phyloP scores from a whole-genome alignment of 371 early-diverging fungal genomes.

The Saksenaea vasiformis region DNA sequence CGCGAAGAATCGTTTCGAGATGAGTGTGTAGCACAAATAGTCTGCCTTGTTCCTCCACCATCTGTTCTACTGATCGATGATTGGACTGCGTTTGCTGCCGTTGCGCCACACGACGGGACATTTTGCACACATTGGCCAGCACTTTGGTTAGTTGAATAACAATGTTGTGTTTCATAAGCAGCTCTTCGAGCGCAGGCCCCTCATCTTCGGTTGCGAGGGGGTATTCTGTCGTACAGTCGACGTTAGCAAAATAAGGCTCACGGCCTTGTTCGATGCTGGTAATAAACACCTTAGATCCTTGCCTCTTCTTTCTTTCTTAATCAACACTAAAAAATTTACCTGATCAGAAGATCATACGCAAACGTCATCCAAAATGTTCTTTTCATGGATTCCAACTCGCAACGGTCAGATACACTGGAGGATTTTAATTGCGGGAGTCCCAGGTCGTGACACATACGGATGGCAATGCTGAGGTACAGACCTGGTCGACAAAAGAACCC shows the following conservation, averaged over 20 bases:
- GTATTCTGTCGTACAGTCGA: slow-evolving; percentile 41
- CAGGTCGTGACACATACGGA: slow-evolving; percentile 76
- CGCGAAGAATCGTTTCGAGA: slow-evolving; percentile 48
- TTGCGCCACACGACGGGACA: slow-evolving; percentile 25
- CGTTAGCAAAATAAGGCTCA: slow-evolving; percentile 27
- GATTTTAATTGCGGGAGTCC: slow-evolving; percentile 50
- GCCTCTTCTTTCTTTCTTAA: not conserved
- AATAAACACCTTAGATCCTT: not conserved
- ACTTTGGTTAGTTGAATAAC: slow-evolving; percentile 41
- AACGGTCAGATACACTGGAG: slow-evolving; percentile 31
- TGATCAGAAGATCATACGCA: slow-evolving; percentile 43
- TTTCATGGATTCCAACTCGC: slow-evolving; percentile 35
- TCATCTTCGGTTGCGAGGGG: slow-evolving; percentile 43
- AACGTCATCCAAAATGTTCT: slow-evolving; percentile 49
- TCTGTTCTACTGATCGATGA: slow-evolving; percentile 23
- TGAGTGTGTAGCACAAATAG: slow-evolving; percentile 46
- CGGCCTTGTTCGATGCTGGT: slow-evolving; percentile 45
- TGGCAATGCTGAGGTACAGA: slow-evolving; percentile 56
- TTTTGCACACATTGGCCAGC: slow-evolving; percentile 35
- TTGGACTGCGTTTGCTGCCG: slow-evolving; percentile 36
- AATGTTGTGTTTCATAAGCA: slow-evolving; percentile 38
- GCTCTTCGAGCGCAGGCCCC: slow-evolving; percentile 38
- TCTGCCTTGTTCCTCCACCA: slow-evolving; percentile 41
- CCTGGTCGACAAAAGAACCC: slow-evolving; percentile 45
- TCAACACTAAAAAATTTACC: slow-evolving; percentile 17